A percentile compares a stretch with the other conserved stretches of the same genome.
Evolutionary conservation across 306 rosid species (phyloP).

Genomic region (Alnus rubra): DNA sequence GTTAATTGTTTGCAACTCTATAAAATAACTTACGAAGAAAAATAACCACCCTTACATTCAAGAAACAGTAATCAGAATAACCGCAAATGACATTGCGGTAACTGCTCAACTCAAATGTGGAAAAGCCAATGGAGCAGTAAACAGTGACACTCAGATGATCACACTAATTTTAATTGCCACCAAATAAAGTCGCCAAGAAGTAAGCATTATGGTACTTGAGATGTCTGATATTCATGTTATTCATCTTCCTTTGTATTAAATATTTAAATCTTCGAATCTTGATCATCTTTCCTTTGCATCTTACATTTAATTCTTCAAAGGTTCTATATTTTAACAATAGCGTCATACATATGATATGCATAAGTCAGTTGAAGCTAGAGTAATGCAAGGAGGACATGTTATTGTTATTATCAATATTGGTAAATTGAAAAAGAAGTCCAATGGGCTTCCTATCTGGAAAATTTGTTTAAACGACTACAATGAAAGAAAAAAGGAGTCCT

Average conservation of each 20-base stretch:
- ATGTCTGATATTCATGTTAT: not conserved
- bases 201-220: not conserved
- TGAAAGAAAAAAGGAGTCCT: not conserved
- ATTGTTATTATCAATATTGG: not conserved
- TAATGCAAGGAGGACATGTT: not conserved
- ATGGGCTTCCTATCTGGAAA: not conserved
- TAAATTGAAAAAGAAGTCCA: not conserved
- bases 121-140: not conserved
- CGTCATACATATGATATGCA: too few relatives aligned
- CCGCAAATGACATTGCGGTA: not conserved
- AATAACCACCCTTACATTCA: not conserved
- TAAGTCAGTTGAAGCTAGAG: too few relatives aligned
- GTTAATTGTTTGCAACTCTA: not conserved
- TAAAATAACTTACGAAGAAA: not conserved
- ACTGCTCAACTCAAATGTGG: not conserved
- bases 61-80: not conserved
- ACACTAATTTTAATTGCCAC: not conserved
- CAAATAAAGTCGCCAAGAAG: not conserved
- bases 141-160: not conserved
- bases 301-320: not conserved
- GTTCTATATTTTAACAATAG: too few relatives aligned
- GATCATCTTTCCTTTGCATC: not conserved
- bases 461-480: not conserved
- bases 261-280: not conserved
- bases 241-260: not conserved